Conservation (phyloP, 805 yeast species). For the Metschnikowia matae region DNA sequence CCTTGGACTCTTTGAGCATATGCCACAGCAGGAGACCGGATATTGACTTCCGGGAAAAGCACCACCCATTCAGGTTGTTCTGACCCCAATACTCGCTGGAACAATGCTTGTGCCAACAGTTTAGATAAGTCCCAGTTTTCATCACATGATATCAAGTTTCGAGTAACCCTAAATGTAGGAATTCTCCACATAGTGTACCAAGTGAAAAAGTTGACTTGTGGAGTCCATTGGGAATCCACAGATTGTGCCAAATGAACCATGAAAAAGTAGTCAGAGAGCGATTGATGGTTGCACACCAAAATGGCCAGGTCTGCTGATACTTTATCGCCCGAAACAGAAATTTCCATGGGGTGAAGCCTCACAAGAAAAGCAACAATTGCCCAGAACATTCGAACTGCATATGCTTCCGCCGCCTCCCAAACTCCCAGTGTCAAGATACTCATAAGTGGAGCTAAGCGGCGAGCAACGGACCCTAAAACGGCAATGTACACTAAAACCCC, state of each 20-base stretch:
- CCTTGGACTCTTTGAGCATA: conserved; percentile 52
- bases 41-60: conserved; percentile 82
- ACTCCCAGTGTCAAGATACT: conserved; percentile 8
- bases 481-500: conserved; percentile 15
- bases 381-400: conserved; percentile 15
- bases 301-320: conserved; percentile 34
- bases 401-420: conserved; percentile 4
- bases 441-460: conserved; percentile 14
- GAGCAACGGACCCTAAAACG: conserved; percentile 20
- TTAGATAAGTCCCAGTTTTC: conserved; percentile 65
- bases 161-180: conserved; percentile 49
- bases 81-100: conserved; percentile 32
- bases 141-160: conserved; percentile 51
- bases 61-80: conserved; percentile 58
- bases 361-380: conserved; percentile 8
- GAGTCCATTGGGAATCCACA: conserved; percentile 27
- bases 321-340: conserved; percentile 42
- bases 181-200: conserved; percentile 67
- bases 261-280: conserved; percentile 61
- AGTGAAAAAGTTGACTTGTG: conserved; percentile 55
- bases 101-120: conserved; percentile 31
- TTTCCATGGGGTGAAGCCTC: conserved; percentile 23
- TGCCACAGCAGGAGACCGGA: conserved; percentile 48
- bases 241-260: conserved; percentile 40
- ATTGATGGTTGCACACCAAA: conserved; percentile 58